Percentiles rank a stretch among this genome's conserved stretches.
These are phyloP conservation scores for Nothophaeocryptopus gaeumannii DNA, from an alignment of 2,329 filamentous ascomycete genomes.

Conservation along the genomic window DNA sequence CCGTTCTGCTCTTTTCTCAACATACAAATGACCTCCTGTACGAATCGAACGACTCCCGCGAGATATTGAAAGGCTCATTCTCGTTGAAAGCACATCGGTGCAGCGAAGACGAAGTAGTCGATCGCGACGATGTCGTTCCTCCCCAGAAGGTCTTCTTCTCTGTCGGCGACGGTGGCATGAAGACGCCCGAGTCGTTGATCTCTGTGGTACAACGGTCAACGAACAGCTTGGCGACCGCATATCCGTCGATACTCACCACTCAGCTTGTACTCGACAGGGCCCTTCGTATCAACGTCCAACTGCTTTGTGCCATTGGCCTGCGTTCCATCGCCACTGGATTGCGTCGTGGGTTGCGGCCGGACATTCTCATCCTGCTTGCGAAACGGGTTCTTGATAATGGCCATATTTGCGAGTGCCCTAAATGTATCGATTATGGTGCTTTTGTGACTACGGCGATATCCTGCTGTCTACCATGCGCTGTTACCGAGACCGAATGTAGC, in stretches of 20 bases:
- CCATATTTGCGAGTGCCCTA: constrained; percentile 26
- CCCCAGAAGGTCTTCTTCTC: constrained; percentile 81
- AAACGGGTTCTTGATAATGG: constrained; percentile 41
- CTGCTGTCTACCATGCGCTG: constrained; percentile 1
- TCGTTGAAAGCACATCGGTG: constrained; percentile 68
- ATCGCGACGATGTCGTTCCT: constrained; percentile 47
- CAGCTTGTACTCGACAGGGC: constrained; percentile 51
- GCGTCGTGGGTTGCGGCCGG: constrained; percentile 21
- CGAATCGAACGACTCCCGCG: constrained; percentile 93
- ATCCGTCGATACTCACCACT: constrained; percentile 43
- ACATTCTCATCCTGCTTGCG: constrained; percentile 38
- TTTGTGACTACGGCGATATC: not conserved
- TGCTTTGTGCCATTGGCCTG: constrained; percentile 31
- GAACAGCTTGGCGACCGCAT: not conserved
- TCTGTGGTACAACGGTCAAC: constrained; percentile 54
- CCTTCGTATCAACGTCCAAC: constrained; percentile 41
- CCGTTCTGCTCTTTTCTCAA: constrained; percentile 22
- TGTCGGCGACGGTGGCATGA: constrained; percentile 88
- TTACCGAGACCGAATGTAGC: not conserved
- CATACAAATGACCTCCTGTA: constrained; percentile 92
- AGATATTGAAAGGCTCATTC: constrained; percentile 92
- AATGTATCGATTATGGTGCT: not conserved
- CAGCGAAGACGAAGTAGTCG: constrained; percentile 51
- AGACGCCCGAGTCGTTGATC: constrained; percentile 92
- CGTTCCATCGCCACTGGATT: constrained; percentile 11